phyloP scores from a whole-genome alignment of 495 filamentous ascomycete genomes.

The Talaromyces ruber region DNA sequence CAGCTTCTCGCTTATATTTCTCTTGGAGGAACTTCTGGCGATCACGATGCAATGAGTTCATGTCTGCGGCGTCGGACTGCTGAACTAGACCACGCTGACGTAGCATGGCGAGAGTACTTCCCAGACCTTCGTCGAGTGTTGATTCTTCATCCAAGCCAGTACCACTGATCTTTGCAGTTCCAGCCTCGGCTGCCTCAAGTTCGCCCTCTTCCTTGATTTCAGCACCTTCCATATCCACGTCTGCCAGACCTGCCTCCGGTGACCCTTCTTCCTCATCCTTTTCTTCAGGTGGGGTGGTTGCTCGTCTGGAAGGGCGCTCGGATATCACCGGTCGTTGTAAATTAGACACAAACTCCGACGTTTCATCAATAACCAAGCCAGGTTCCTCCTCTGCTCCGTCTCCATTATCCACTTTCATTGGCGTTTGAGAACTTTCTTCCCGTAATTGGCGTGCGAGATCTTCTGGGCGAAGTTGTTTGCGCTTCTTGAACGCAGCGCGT shows the following conservation, averaged over 20 bases:
- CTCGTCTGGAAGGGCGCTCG: conserved; percentile 44
- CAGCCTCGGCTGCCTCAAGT: conserved; percentile 28
- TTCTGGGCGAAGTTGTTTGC: conserved; percentile 72
- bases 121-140: conserved; percentile 67
- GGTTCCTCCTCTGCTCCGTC: conserved; percentile 48
- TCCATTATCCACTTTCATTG: conserved; percentile 37
- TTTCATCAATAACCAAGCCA: conserved; percentile 87
- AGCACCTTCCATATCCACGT: conserved; percentile 55
- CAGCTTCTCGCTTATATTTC: conserved; percentile 61
- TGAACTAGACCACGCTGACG: conserved; percentile 75
- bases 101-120: conserved; percentile 71
- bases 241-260: conserved; percentile 45
- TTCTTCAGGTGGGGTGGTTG: conserved; percentile 26
- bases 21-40: conserved; percentile 75
- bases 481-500: conserved; percentile 77
- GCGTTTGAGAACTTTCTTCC: conserved; percentile 58
- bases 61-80: conserved; percentile 47
- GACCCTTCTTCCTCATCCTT: conserved; percentile 19
- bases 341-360: conserved; percentile 86
- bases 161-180: conserved; percentile 39
- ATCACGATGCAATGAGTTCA: conserved; percentile 63
- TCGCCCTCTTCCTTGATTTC: conserved; percentile 48
- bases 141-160: conserved; percentile 83
- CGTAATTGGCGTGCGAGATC: conserved; percentile 77
- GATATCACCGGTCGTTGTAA: conserved; percentile 60